Evolutionary conservation across 2,329 filamentous ascomycete species (phyloP), one percentile per base, ranked within the genome.

Genomic region (Fusarium miscanthi): DNA sequence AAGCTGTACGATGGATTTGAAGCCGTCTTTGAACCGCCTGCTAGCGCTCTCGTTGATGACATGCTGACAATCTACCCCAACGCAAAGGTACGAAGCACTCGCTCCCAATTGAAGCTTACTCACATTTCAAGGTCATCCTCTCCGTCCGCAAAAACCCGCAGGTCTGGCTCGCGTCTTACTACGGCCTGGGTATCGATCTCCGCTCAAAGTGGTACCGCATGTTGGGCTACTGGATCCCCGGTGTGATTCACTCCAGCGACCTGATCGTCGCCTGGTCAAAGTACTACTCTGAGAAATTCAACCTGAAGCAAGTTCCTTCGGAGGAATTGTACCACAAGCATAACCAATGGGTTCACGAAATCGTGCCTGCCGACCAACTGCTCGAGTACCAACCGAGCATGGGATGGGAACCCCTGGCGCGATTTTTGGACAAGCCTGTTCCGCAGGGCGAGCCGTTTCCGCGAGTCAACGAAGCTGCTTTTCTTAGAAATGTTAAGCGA

Each of bases 391-490:
- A 73, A 27, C 69, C 70, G 2, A 73, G 62, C 31, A 73, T 73
- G 70, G 70, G 70, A 27, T 73, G 69, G 70, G 66, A 70, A 30
- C 69, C 66, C 45, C 19, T 73, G 54, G 53, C 61, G 3, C 25
- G 23, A 16, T 73, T 73, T 21, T 33, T 73, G 3, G 27, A 63
- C 6, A 73, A 41, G 21, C 58, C 59, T 31, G 38, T 57, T 21
- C 70, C 70, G 14, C 5, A 57, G 54, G 66, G 9, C 3, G 25
- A 66, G 51, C n/a, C 56, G 3, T 70, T 73, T 49, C 70, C 70
- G 46, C 66, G 70, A 37, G 70, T 73, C 6, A 73, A 73, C 42
- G 70, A 73, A 57, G 70, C 70, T 35, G 70, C 70, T n/a, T 73
- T 73, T 40, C 52, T 73, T 14, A 56, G 70, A 17, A 73, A 73